Evolutionary conservation across 805 yeast genomes (phyloP), one percentile per base, ranked within the genome.

Genomic region (Starmerella lactis-condensi): DNA sequence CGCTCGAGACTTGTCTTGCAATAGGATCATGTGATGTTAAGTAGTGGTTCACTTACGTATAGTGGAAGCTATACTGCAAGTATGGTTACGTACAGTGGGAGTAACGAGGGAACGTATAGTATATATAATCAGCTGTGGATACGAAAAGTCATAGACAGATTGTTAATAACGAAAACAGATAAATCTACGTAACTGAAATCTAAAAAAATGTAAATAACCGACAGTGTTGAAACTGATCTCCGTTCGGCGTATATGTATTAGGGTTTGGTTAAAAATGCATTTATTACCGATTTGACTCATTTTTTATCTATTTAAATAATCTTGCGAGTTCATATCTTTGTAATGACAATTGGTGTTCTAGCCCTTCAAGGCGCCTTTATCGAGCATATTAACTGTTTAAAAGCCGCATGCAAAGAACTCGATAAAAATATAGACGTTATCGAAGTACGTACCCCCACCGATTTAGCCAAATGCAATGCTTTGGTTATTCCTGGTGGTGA

Each of bases 321-420:
- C 12, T 25, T 24, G 10, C 10, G 10, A 24, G n/a, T 24, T 24
- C 14, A 24, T 9, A 17, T 28, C 13, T 7, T 16, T 7, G 13
- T 20, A 13, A 24, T 12, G n/a, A 22, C 31, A 4, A 37, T 76
- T 8, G 91, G 91, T 3, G 82, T 77, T 1, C 51, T 77, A 31
- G 77, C 85, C 1, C 60, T 76, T 13, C 91, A 76, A 47, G 91
- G 91, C 5, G 83, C 89, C 0, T 77, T 75, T 46, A 48, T 56
- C 12, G 91, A 76, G 45, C 91, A 76, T 47, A 52, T 72, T 5
- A 50, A 57, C 3, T 68, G 64, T 43, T 53, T 75, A 24, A 45
- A 59, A 12, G 37, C 45, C 50, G 69, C 52, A 23, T 35, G 40
- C 6, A 48, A 66, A 26, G 36, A 41, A 7, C 17, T 35, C 7